Evolutionary conservation across 768 basidiomycete species (phyloP).

Genomic region (Hygrophoropsis aurantiaca): DNA sequence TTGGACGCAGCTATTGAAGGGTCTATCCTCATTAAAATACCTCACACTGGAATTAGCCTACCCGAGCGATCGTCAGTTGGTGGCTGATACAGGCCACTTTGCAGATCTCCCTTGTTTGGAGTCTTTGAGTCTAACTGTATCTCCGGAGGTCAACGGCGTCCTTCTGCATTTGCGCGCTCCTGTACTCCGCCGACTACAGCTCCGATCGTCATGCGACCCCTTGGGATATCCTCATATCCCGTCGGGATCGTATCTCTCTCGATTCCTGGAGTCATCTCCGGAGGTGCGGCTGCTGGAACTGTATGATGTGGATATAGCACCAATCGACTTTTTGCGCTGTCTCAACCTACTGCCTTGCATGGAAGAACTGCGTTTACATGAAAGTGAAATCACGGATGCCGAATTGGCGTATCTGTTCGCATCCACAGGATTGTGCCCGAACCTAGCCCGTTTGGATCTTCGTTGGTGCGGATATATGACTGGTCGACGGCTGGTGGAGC

Average conservation of each 20-base stretch:
- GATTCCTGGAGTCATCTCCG: constrained; percentile 29
- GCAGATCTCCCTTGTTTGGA: constrained; percentile 24
- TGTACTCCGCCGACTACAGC: constrained; percentile 34
- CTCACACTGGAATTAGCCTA: constrained; percentile 41
- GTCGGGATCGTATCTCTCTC: constrained; percentile 28
- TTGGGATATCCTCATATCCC: constrained; percentile 27
- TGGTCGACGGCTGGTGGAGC: constrained; percentile 48
- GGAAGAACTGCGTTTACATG: constrained; percentile 53
- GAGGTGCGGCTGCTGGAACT: constrained; percentile 45
- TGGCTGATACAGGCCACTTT: constrained; percentile 9
- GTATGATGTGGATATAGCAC: constrained; percentile 46
- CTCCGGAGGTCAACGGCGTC: constrained; percentile 27
- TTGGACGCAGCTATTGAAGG: constrained; percentile 33
- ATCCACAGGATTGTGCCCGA: constrained; percentile 43
- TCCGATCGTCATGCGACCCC: constrained; percentile 39
- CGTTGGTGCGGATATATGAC: constrained; percentile 60
- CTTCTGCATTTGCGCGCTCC: constrained; percentile 35
- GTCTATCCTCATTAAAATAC: constrained; percentile 38
- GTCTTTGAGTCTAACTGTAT: constrained; percentile 28
- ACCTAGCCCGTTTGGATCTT: constrained; percentile 49
- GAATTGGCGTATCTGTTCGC: constrained; percentile 40
- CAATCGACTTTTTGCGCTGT: constrained; percentile 34
- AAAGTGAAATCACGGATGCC: constrained; percentile 54
- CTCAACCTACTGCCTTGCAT: constrained; percentile 39
- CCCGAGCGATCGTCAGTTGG: constrained; percentile 23